These are phyloP conservation scores for Mesembryanthemum crystallinum DNA, from an alignment of 148 eudicot genomes.

Conservation along the genomic window DNA sequence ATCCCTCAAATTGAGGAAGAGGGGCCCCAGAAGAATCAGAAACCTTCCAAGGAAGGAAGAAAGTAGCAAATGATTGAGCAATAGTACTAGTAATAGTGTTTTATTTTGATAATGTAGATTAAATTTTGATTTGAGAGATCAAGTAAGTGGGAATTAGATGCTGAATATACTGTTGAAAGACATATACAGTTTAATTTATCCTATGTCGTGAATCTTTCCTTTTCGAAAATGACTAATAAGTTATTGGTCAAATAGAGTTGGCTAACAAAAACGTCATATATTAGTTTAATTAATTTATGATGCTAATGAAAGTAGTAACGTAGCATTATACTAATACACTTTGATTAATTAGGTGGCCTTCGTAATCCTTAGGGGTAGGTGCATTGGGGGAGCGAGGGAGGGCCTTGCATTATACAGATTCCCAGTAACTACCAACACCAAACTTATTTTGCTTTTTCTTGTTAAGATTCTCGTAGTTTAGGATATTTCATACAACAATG, in stretches of 20 bases:
- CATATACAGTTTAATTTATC: background rate
- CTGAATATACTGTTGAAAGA: background rate
- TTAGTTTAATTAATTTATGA: background rate
- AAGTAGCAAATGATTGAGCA: conserved; percentile 10
- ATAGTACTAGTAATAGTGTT: background rate
- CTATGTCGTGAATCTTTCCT: conserved; percentile 8
- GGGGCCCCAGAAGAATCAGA: conserved; percentile 12
- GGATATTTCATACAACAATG: no score
- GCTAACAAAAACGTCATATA: conserved; percentile 9
- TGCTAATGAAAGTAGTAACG: background rate
- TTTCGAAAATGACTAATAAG: conserved; percentile 10
- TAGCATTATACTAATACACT: background rate
- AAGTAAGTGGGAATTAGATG: background rate
- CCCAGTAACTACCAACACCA: conserved; percentile 1
- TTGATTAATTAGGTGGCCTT: background rate
- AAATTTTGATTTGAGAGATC: background rate
- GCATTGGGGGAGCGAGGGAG: background rate
- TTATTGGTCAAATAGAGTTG: conserved; percentile 7
- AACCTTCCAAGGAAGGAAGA: background rate
- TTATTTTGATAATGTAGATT: background rate
- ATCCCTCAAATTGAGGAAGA: conserved; percentile 18
- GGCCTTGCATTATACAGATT: conserved; percentile 1
- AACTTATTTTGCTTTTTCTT: no score
- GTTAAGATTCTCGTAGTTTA: no score
- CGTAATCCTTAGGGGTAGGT: no score